Evolutionary conservation across 371 early-diverging fungal genomes (phyloP).

Genomic region (Zancudomyces culisetae): DNA sequence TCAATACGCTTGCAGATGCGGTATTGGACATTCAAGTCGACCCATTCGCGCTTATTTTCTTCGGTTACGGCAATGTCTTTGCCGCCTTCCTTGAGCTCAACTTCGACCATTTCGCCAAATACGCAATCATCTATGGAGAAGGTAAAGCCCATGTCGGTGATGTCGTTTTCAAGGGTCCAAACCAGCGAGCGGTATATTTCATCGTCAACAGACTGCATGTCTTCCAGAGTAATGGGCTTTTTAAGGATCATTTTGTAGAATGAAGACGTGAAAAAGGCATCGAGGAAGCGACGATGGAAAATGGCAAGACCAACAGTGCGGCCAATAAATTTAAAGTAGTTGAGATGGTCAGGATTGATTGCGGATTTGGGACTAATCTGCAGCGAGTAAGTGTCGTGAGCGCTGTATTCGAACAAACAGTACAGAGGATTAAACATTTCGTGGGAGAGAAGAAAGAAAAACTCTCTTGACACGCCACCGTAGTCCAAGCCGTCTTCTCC

Average conservation of each 20-base stretch:
- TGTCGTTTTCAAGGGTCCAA: slow-evolving; percentile 90
- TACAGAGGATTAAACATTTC: slow-evolving; percentile 98
- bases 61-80: slow-evolving; percentile 85
- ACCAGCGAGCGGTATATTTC: slow-evolving; percentile 76
- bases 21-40: slow-evolving; percentile 41
- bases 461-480: slow-evolving; percentile 94
- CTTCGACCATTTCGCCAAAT: slow-evolving; percentile 79
- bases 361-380: slow-evolving; percentile 91
- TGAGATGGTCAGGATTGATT: slow-evolving; percentile 94
- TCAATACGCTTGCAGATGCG: slow-evolving; percentile 64
- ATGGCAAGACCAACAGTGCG: slow-evolving; percentile 91
- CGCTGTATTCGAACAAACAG: slow-evolving; percentile 92
- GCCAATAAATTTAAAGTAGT: slow-evolving; percentile 96
- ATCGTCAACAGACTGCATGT: slow-evolving; percentile 93
- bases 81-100: slow-evolving; percentile 82
- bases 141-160: slow-evolving; percentile 72
- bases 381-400: slow-evolving; percentile 88
- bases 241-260: slow-evolving; percentile 92
- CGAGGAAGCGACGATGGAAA: slow-evolving; percentile 90
- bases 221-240: slow-evolving; percentile 65
- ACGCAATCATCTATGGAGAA: slow-evolving; percentile 82
- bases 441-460: slow-evolving; percentile 87
- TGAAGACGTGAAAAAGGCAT: slow-evolving; percentile 86
- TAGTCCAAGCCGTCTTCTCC: slow-evolving; percentile 97
- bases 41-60: slow-evolving; percentile 92